phyloP scores from a whole-genome alignment of 371 early-diverging fungal genomes.

The Dinochytrium kinnereticum region DNA sequence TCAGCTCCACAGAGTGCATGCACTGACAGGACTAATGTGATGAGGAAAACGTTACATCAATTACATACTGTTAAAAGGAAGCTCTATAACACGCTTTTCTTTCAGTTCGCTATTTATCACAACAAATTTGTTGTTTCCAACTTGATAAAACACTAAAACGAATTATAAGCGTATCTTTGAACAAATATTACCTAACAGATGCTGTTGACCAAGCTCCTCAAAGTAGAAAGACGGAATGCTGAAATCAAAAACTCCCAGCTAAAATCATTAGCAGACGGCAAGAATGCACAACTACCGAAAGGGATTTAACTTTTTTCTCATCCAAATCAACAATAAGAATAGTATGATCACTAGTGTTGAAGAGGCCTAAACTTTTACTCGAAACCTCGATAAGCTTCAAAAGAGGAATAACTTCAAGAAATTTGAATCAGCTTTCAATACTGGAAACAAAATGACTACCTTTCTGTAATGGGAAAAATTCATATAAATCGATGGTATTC shows the following conservation, averaged over 20 bases:
- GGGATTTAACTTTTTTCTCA: slow-evolving; percentile 42
- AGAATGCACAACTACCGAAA: too few relatives aligned
- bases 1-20: too few relatives aligned
- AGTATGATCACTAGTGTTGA: slow-evolving; percentile 73
- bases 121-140: slow-evolving; percentile 58
- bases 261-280: too few relatives aligned
- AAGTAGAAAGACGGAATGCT: too few relatives aligned
- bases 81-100: neutral
- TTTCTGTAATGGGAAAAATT: slow-evolving; percentile 70
- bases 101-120: slow-evolving; percentile 39
- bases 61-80: neutral
- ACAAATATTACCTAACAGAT: neutral
- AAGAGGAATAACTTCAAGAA: slow-evolving; percentile 4
- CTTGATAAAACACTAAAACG: slow-evolving; percentile 67
- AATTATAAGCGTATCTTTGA: neutral
- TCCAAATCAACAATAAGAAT: slow-evolving; percentile 68
- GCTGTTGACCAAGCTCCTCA: too few relatives aligned
- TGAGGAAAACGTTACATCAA: too few relatives aligned
- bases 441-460: slow-evolving; percentile 11
- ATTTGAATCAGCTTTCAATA: too few relatives aligned
- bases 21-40: too few relatives aligned
- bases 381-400: slow-evolving; percentile 41
- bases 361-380: slow-evolving; percentile 63
- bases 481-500: slow-evolving; percentile 73
- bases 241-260: too few relatives aligned